Percentiles rank a stretch among this genome's conserved stretches.
phyloP scores from a whole-genome alignment of 768 basidiomycete genomes.

The Mycena maculata region DNA sequence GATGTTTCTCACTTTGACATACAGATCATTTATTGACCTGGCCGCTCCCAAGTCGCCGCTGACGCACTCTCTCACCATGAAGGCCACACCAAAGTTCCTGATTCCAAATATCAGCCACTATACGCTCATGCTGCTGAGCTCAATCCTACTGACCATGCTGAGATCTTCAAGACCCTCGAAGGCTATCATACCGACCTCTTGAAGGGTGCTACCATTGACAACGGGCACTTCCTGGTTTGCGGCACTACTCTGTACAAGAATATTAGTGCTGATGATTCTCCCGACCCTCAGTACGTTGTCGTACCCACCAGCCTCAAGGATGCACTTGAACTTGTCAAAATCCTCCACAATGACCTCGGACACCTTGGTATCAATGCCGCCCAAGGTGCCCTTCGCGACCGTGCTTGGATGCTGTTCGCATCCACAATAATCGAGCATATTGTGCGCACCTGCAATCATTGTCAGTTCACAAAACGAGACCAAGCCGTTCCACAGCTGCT shows the following conservation, averaged over 20 bases:
- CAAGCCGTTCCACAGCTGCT: constrained; percentile 28
- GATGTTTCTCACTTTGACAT: constrained; percentile 30
- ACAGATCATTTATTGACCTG: constrained; percentile 34
- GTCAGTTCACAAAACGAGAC: constrained; percentile 36
- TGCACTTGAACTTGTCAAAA: constrained; percentile 7
- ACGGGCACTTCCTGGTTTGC: constrained; percentile 12
- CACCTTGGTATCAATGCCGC: constrained; percentile 36
- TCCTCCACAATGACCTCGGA: constrained; percentile 31
- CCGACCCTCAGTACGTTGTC: constrained; percentile 18
- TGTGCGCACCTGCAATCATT: constrained; percentile 33
- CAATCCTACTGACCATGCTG: no score
- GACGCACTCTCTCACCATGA: constrained; percentile 35
- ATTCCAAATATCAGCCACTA: constrained; percentile 32
- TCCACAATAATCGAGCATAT: constrained; percentile 25
- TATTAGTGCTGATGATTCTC: constrained; percentile 1
- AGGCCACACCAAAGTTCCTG: constrained; percentile 30
- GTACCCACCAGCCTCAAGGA: constrained; percentile 25
- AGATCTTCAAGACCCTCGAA: constrained; percentile 16
- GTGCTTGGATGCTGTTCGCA: constrained; percentile 21
- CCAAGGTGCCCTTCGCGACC: constrained; percentile 23
- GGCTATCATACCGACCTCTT: constrained; percentile 5
- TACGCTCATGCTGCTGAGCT: no score
- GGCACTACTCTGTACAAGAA: no score
- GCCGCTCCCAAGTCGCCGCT: constrained; percentile 31
- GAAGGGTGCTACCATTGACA: background rate